Evolutionary conservation across 371 early-diverging fungal species (phyloP).

Genomic region (Paraphysoderma sedebokerense): DNA sequence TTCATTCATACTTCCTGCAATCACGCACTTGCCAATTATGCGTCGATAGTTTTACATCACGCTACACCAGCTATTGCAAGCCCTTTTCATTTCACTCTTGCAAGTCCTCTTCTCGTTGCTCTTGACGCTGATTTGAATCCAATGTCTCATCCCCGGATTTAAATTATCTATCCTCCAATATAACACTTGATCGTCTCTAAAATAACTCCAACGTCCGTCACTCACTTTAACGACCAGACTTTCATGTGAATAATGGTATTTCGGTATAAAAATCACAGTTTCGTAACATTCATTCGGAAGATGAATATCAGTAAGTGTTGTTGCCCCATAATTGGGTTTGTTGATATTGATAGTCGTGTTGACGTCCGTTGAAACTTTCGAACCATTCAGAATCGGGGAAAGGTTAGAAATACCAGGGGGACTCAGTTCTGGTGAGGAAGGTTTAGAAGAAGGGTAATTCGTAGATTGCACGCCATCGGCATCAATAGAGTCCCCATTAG

Average conservation of each 20-base stretch:
- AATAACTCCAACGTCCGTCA: constrained; percentile 48
- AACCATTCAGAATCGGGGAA: constrained; percentile 2
- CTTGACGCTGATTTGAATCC: neutral
- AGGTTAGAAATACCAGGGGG: constrained; percentile 2
- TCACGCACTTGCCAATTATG: too few relatives aligned
- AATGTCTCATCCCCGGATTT: neutral
- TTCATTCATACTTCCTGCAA: too few relatives aligned
- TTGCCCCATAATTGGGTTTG: constrained; percentile 6
- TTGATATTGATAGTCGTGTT: neutral
- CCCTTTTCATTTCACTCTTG: too few relatives aligned
- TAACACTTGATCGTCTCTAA: constrained; percentile 40
- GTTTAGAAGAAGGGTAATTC: too few relatives aligned
- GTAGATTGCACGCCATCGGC: too few relatives aligned
- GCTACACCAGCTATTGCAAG: too few relatives aligned
- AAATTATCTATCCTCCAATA: constrained; percentile 20
- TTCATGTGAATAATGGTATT: constrained; percentile 39
- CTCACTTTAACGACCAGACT: constrained; percentile 28
- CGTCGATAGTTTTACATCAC: too few relatives aligned
- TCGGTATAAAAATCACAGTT: constrained; percentile 54
- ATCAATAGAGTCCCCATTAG: too few relatives aligned
- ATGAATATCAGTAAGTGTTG: constrained; percentile 8
- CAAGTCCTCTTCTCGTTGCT: neutral
- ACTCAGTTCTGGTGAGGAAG: too few relatives aligned
- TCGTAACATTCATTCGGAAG: constrained; percentile 9
- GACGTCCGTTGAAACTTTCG: neutral